Percentiles rank a stretch among this genome's conserved stretches.
These are phyloP conservation scores for Lactifluus subvellereus DNA, from an alignment of 768 basidiomycete species.

Conservation along the genomic window DNA sequence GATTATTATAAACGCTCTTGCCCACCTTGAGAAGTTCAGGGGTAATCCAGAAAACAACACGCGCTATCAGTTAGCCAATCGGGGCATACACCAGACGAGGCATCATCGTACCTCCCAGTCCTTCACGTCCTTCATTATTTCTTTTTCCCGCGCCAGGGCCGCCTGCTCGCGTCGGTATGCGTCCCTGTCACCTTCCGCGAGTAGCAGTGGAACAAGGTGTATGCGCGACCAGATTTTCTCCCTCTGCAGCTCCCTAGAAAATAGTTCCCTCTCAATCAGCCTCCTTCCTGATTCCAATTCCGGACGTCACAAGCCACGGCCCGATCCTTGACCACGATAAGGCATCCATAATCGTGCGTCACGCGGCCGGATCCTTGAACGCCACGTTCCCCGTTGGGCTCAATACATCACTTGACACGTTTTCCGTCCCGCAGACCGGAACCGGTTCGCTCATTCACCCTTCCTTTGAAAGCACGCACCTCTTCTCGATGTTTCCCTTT, in stretches of 20 bases:
- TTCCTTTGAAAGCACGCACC: conserved; percentile 48
- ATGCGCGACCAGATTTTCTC: conserved; percentile 96
- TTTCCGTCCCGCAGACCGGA: conserved; percentile 56
- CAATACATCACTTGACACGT: conserved; percentile 47
- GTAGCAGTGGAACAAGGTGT: conserved; percentile 83
- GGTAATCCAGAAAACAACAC: conserved; percentile 16
- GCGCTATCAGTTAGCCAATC: conserved; percentile 27
- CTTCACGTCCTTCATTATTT: conserved; percentile 91
- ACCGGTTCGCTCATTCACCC: conserved; percentile 9
- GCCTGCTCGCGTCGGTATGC: conserved; percentile 75
- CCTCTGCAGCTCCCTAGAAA: conserved; percentile 77
- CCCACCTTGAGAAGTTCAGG: conserved; percentile 51
- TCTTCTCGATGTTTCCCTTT: conserved; percentile 85
- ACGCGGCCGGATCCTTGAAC: conserved; percentile 56
- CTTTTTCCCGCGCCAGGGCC: conserved; percentile 70
- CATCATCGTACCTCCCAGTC: conserved; percentile 80
- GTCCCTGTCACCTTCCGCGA: conserved; percentile 93
- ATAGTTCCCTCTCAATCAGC: conserved; percentile 14
- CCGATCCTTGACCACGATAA: conserved; percentile 37
- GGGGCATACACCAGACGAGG: conserved; percentile 25
- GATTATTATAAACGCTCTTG: conserved; percentile 80
- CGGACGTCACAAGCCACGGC: conserved; percentile 16
- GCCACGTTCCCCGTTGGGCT: conserved; percentile 71
- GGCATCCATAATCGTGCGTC: conserved; percentile 31
- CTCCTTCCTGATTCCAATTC: conserved; percentile 9